A percentile compares a stretch with the other conserved stretches of the same genome.
These are phyloP conservation scores for Fraxinus anomala DNA, from an alignment of 257 asterid genomes.

Conservation along the genomic window DNA sequence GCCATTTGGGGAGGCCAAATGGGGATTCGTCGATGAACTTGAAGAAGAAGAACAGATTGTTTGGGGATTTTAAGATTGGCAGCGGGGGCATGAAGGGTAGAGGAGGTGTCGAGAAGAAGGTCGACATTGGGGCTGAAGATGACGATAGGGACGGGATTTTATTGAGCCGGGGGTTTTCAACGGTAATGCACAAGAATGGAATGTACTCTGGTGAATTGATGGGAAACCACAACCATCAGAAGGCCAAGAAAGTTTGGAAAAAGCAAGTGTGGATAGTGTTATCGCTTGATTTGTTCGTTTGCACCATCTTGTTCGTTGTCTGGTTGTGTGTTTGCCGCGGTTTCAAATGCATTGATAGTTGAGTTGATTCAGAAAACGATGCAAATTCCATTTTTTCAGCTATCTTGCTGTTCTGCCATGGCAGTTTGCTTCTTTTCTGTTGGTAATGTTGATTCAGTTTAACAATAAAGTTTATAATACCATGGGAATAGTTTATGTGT, in stretches of 20 bases:
- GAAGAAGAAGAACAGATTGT: slow-evolving; percentile 34
- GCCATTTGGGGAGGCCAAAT: background rate
- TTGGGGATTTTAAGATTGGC: slow-evolving; percentile 23
- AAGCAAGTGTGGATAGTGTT: too few species aligned
- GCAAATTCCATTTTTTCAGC: background rate
- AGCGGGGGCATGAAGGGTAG: background rate
- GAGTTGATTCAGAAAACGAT: too few species aligned
- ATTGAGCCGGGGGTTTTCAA: slow-evolving; percentile 33
- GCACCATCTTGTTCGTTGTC: too few species aligned
- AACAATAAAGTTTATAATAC: background rate
- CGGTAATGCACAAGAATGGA: slow-evolving; percentile 40
- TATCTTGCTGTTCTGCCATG: background rate
- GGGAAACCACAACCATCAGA: too few species aligned
- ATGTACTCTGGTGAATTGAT: background rate
- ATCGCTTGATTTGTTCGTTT: too few species aligned
- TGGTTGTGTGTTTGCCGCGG: too few species aligned
- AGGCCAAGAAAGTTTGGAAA: too few species aligned
- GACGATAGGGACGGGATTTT: background rate
- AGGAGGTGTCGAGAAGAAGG: slow-evolving; percentile 7
- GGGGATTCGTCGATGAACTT: slow-evolving; percentile 23
- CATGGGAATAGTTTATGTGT: background rate
- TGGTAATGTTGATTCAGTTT: background rate
- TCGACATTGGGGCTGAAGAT: slow-evolving; percentile 21
- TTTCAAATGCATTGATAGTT: too few species aligned
- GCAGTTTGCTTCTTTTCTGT: background rate